phyloP scores from a whole-genome alignment of 371 early-diverging fungal species.

The Parasitella parasitica region DNA sequence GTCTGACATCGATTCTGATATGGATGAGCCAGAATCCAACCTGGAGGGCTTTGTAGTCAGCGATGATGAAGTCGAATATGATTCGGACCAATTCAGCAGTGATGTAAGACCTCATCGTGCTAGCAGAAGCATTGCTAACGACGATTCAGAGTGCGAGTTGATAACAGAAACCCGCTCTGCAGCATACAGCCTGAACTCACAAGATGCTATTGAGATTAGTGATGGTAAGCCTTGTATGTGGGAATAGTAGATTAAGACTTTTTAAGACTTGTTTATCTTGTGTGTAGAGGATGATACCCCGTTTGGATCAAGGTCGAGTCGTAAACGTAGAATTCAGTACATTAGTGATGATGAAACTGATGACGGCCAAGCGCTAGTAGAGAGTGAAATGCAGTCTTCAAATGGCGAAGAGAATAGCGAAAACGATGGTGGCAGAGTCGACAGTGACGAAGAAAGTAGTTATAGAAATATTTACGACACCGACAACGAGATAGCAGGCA shows the following conservation, averaged over 20 bases:
- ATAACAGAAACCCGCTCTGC: not conserved
- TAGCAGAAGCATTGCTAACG: not conserved
- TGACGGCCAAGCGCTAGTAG: not conserved
- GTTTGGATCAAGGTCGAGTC: not conserved
- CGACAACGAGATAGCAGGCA: too few relatives aligned
- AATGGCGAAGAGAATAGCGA: not conserved
- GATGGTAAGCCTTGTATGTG: not conserved
- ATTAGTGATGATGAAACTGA: not conserved
- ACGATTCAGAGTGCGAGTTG: not conserved
- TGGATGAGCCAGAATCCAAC: not conserved
- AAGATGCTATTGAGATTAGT: not conserved
- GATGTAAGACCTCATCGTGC: not conserved
- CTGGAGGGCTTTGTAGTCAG: not conserved
- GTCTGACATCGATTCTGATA: not conserved
- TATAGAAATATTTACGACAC: too few relatives aligned
- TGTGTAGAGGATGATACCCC: not conserved
- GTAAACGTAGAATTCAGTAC: not conserved
- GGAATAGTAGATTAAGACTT: not conserved
- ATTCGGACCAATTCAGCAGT: not conserved
- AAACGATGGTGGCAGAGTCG: not conserved
- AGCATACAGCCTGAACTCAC: not conserved
- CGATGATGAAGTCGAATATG: not conserved
- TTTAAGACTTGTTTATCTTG: not conserved
- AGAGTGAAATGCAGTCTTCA: not conserved
- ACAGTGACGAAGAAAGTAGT: not conserved